These are phyloP conservation scores for Neonectria punicea DNA, from an alignment of 2,329 filamentous ascomycete species.

Conservation along the genomic window DNA sequence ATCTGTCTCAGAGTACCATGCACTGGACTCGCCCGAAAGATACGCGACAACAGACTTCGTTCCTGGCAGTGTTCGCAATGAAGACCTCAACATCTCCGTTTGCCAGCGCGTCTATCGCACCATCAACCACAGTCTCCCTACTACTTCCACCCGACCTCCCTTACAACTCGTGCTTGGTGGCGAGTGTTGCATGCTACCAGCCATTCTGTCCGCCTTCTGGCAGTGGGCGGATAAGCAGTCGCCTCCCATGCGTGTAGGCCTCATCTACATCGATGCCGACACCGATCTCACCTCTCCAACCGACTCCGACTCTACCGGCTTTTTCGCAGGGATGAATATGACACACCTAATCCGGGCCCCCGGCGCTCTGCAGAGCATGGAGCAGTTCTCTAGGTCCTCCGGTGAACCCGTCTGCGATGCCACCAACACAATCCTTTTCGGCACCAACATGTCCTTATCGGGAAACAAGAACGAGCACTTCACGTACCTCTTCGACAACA, in stretches of 20 bases:
- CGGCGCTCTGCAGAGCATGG: constrained; percentile 28
- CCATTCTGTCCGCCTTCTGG: too few species aligned
- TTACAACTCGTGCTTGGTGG: too few species aligned
- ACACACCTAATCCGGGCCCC: constrained; percentile 26
- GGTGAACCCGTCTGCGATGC: constrained; percentile 31
- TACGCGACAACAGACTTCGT: constrained; percentile 18
- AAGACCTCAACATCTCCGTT: constrained; percentile 30
- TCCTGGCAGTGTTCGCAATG: constrained; percentile 25
- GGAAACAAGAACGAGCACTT: constrained; percentile 38
- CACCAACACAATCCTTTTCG: constrained; percentile 34
- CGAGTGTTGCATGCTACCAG: too few species aligned
- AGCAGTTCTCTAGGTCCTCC: constrained; percentile 31
- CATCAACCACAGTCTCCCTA: too few species aligned
- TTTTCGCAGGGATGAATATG: constrained; percentile 39
- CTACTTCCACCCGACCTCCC: too few species aligned
- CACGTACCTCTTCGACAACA: constrained; percentile 35
- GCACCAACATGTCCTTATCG: constrained; percentile 32
- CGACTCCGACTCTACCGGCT: constrained; percentile 29
- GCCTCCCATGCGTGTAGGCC: constrained; percentile 21
- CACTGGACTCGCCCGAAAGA: constrained; percentile 22
- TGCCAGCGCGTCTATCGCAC: constrained; percentile 24
- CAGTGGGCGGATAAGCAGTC: too few species aligned
- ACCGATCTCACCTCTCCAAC: constrained; percentile 34
- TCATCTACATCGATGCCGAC: constrained; percentile 39
- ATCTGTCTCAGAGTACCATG: constrained; percentile 19